Base-by-base conservation (phyloP, 2,329 filamentous ascomycete species). In the Epicoccum sorghinum region DNA sequence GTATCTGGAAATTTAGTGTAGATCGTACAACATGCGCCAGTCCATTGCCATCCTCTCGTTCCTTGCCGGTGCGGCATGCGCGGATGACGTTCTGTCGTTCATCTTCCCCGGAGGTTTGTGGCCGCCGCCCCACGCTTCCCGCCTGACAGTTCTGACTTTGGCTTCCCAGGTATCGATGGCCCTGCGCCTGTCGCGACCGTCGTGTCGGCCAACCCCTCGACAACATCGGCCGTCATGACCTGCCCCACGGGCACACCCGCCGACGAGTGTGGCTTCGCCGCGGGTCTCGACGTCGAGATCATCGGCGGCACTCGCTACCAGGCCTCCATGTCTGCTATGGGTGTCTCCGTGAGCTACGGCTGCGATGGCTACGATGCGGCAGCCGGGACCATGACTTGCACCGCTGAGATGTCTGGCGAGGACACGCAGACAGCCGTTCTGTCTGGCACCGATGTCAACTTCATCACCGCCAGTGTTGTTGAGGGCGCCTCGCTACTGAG, bases 211-310 rank as follows among this genome's bases (percentile, higher is more conserved):
- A 59, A 60, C 14, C 59, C 62, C 10, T 58, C 59, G 24, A 65
- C 66, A 7, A 70, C 67, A 18, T 56, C 60, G 24, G 64, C 67
- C 22, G 51, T 50, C 32, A 49, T 70, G 23, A 58, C 61, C 4
- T 70, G 67, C 38, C 64, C 67, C 25, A 64, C 62, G 4, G 55
- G 48, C 14, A 49, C 45, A 24, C 61, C 62, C 33, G 18, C 45
- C 22, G 48, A 45, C 9, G 65, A 70, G 12, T 72, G 70, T 41
- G 67, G 68, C 39, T 68, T 59, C 51, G 67, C 66, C 30, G 47
- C 56, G 2, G 67, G 67, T 18, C 37, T 65, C 25, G 50, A 60
- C 9, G 60, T 62, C 33, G 39, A 49, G 4, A 53, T 58, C 42
- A 51, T 64, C 51, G 47, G 54, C 36, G 51, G 47, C 25, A 60